Conservation (phyloP, 2,329 filamentous ascomycete species). For the Phyllosticta ampelicida region DNA sequence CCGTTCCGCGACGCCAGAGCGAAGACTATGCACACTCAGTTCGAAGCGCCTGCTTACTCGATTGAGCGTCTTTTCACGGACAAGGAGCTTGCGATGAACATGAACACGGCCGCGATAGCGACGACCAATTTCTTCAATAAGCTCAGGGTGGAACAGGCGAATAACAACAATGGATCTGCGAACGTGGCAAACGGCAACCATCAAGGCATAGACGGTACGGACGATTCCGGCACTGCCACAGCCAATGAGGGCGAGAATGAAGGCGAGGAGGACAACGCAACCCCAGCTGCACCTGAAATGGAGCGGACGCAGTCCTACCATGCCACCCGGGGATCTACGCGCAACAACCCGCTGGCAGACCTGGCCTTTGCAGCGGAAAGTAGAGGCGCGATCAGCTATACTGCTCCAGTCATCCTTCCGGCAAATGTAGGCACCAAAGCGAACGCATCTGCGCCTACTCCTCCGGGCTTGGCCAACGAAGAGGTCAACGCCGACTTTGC, state of each 20-base stretch:
- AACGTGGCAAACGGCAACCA: slow-evolving; percentile 22
- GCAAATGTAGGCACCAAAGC: slow-evolving; percentile 36
- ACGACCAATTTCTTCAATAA: slow-evolving; percentile 49
- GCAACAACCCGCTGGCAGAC: slow-evolving; percentile 43
- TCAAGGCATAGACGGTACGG: slow-evolving; percentile 14
- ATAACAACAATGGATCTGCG: slow-evolving; percentile 20
- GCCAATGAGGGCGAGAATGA: slow-evolving; percentile 26
- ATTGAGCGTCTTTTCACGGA: slow-evolving; percentile 56
- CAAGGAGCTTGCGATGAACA: slow-evolving; percentile 53
- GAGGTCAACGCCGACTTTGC: slow-evolving; percentile 40
- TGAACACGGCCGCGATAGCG: slow-evolving; percentile 50
- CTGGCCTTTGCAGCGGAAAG: slow-evolving; percentile 36
- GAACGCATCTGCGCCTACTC: slow-evolving; percentile 39
- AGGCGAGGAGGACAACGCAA: slow-evolving; percentile 26
- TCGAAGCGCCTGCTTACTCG: slow-evolving; percentile 48
- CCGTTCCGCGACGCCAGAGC: slow-evolving; percentile 44
- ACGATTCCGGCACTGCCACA: slow-evolving; percentile 17
- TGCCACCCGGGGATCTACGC: slow-evolving; percentile 40
- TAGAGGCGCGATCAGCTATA: slow-evolving; percentile 30
- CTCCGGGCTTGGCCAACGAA: slow-evolving; percentile 30
- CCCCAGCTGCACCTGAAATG: slow-evolving; percentile 45
- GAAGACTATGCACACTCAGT: slow-evolving; percentile 43
- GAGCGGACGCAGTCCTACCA: slow-evolving; percentile 48
- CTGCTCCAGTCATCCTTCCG: slow-evolving; percentile 34
- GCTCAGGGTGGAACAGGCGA: slow-evolving; percentile 30